These are phyloP conservation scores for Silene latifolia DNA, from an alignment of 148 eudicot genomes.

Conservation along the genomic window DNA sequence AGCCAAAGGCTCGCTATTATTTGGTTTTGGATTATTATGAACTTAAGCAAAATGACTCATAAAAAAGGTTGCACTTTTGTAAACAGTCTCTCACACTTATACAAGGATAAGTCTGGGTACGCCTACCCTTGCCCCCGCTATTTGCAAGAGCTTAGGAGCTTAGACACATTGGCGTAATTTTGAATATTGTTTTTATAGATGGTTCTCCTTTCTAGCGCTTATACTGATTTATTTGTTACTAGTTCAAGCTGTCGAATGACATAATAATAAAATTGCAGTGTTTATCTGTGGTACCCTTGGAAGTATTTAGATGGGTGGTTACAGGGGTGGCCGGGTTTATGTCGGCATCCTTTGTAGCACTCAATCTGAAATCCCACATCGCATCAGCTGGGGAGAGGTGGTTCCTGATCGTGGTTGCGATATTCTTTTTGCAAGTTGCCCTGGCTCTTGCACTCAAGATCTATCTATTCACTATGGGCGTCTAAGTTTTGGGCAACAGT, in stretches of 20 bases:
- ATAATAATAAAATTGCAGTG: slow-evolving; percentile 44
- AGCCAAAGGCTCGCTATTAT: too few species aligned
- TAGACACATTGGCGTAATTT: too few species aligned
- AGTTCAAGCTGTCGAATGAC: too few species aligned
- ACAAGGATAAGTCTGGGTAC: too few species aligned
- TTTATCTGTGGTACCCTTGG: slow-evolving; percentile 70
- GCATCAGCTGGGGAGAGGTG: slow-evolving; percentile 89
- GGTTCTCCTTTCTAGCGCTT: too few species aligned
- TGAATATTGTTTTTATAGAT: too few species aligned
- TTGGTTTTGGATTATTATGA: too few species aligned
- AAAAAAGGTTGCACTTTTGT: background rate
- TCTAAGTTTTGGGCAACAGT: background rate
- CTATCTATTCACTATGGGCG: slow-evolving; percentile 64
- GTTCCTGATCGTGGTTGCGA: slow-evolving; percentile 87
- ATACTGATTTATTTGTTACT: too few species aligned
- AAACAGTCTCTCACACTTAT: background rate
- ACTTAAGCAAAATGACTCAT: too few species aligned
- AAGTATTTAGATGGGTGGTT: slow-evolving; percentile 77
- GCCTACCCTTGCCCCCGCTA: too few species aligned
- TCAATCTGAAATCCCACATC: slow-evolving; percentile 81
- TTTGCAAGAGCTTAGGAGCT: too few species aligned
- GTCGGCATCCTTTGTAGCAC: slow-evolving; percentile 93
- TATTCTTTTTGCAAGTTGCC: slow-evolving; percentile 87
- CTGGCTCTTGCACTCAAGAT: slow-evolving; percentile 69
- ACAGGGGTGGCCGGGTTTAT: slow-evolving; percentile 92